A percentile compares a stretch with the other conserved stretches of the same genome.
phyloP scores from a whole-genome alignment of 1,139 yeast species.

The Taiozyma sp. region DNA sequence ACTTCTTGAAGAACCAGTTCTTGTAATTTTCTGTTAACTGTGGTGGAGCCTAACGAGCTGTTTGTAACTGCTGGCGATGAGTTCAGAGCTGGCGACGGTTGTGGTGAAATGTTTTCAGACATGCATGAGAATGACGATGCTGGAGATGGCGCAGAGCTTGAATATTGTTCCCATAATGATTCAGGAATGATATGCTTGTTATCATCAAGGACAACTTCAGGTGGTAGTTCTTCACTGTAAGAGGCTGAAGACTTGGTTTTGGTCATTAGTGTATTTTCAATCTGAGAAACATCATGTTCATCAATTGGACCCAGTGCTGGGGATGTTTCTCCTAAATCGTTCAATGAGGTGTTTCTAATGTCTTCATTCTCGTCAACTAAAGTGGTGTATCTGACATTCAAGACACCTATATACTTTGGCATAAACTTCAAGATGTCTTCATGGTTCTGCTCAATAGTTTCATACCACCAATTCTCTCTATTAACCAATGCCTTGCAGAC shows the following conservation, averaged over 20 bases:
- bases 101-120: constrained; percentile 16
- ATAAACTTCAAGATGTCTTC: constrained; percentile 74
- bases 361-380: constrained; percentile 18
- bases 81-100: constrained; percentile 1
- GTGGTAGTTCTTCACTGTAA: constrained; percentile 37
- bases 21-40: constrained; percentile 58
- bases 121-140: constrained; percentile 26
- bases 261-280: constrained; percentile 7
- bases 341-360: constrained; percentile 3
- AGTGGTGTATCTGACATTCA: constrained; percentile 70
- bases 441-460: constrained; percentile 73
- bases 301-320: constrained; percentile 15
- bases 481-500: constrained; percentile 94
- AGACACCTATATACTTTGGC: constrained; percentile 93
- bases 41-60: constrained; percentile 50
- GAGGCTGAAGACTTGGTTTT: constrained; percentile 16
- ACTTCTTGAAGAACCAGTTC: constrained; percentile 68
- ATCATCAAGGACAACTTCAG: constrained; percentile 85
- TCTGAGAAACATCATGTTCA: constrained; percentile 8
- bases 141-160: constrained; percentile 23
- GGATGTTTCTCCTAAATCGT: constrained; percentile 11
- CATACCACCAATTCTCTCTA: constrained; percentile 89
- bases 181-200: constrained; percentile 87
- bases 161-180: constrained; percentile 8
- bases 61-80: constrained; percentile 19